phyloP scores from a whole-genome alignment of 768 basidiomycete species.

The Clitopilus passeckerianus region DNA sequence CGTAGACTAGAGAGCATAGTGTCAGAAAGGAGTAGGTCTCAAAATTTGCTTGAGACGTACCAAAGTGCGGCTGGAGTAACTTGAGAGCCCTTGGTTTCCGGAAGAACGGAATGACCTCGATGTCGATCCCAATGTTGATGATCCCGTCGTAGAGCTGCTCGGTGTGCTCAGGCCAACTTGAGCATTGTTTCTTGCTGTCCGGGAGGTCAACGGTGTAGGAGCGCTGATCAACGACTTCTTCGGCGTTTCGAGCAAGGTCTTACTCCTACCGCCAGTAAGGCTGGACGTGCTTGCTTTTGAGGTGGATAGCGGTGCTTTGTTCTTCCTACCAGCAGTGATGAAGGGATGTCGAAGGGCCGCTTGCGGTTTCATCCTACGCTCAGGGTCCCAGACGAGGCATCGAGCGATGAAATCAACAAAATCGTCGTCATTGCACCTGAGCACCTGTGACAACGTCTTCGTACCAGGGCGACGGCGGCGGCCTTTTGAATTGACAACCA shows the following conservation, averaged over 20 bases:
- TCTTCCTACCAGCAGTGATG: conserved; percentile 61
- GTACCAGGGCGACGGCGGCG: conserved; percentile 87
- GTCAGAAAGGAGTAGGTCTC: not conserved
- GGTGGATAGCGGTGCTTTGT: conserved; percentile 41
- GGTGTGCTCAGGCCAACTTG: conserved; percentile 57
- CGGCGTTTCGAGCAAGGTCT: conserved; percentile 60
- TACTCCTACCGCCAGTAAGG: conserved; percentile 48
- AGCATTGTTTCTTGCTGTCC: conserved; percentile 51
- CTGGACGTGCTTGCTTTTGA: conserved; percentile 53
- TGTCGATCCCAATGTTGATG: conserved; percentile 52
- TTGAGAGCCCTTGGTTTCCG: conserved; percentile 64
- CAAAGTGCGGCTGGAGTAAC: conserved; percentile 74
- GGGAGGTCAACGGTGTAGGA: conserved; percentile 82
- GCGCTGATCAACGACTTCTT: conserved; percentile 90
- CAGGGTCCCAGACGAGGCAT: conserved; percentile 98
- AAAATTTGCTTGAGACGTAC: conserved; percentile 29
- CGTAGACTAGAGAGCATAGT: not conserved
- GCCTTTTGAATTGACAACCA: conserved; percentile 95
- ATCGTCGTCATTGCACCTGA: conserved; percentile 89
- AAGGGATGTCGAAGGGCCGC: conserved; percentile 90
- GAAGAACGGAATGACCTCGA: conserved; percentile 65
- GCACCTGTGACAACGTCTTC: conserved; percentile 83
- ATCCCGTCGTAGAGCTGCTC: conserved; percentile 40
- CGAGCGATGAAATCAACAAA: conserved; percentile 97
- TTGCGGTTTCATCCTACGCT: conserved; percentile 90